phyloP scores from a whole-genome alignment of 331 rosid species.

The Pyracantha coccinea region DNA sequence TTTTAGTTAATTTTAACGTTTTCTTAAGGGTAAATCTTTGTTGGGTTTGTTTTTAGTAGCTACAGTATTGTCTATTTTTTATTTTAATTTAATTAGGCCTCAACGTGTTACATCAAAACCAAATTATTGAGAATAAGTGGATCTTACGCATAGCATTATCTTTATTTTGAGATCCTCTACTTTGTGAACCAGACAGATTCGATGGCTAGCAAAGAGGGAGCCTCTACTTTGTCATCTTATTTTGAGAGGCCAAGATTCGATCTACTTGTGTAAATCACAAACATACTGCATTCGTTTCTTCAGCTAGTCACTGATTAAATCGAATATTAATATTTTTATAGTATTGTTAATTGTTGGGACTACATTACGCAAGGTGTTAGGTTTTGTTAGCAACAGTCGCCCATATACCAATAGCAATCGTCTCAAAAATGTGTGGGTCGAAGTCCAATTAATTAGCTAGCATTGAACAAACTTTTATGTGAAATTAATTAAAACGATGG shows the following conservation, averaged over 20 bases:
- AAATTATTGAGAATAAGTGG: constrained; percentile 1
- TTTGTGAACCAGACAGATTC: neutral
- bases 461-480: too few species aligned
- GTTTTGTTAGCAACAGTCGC: neutral
- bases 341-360: too few species aligned
- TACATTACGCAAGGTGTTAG: neutral
- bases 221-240: neutral
- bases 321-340: neutral
- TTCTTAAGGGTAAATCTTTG: neutral
- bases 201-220: neutral
- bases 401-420: too few species aligned
- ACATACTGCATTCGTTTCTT: neutral
- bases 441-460: too few species aligned
- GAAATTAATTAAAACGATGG: neutral
- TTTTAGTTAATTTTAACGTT: neutral
- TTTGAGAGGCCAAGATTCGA: neutral
- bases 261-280: too few species aligned
- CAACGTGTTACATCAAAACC: neutral
- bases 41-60: neutral
- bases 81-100: neutral
- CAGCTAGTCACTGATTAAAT: neutral
- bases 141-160: neutral
- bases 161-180: neutral
- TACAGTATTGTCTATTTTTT: constrained; percentile 4
- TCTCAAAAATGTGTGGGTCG: too few species aligned